phyloP scores from a whole-genome alignment of 2,329 filamentous ascomycete species.

The Microsporum canis region DNA sequence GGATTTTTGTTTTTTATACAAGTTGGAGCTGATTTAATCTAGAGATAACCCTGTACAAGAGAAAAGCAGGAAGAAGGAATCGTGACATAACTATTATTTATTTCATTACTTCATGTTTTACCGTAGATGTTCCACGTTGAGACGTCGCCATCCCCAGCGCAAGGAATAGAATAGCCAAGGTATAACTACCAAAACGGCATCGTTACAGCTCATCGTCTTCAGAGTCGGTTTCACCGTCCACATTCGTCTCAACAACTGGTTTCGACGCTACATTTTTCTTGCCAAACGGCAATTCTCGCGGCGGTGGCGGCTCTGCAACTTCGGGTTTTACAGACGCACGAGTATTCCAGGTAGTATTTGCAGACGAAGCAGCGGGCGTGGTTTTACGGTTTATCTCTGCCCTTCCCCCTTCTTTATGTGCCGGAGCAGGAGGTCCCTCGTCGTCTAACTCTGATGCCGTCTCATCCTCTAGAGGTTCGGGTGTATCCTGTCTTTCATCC shows the following conservation, averaged over 20 bases:
- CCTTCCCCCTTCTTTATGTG: background rate
- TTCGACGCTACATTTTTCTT: conserved; percentile 11
- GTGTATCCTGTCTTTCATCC: conserved; percentile 21
- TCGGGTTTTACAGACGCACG: background rate
- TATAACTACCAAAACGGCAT: background rate
- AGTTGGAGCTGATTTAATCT: background rate
- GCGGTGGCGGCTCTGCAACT: conserved; percentile 26
- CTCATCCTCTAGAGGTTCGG: conserved; percentile 26
- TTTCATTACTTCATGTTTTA: background rate
- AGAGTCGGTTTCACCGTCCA: conserved; percentile 22
- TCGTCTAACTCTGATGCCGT: conserved; percentile 24
- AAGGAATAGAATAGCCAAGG: background rate
- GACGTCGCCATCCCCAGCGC: background rate
- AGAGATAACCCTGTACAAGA: conserved; percentile 5
- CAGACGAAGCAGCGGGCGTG: background rate
- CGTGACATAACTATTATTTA: background rate
- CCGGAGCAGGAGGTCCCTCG: conserved; percentile 1
- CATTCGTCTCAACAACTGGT: conserved; percentile 8
- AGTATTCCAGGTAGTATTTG: background rate
- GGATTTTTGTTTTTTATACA: background rate
- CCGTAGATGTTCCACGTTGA: background rate
- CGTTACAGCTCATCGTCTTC: conserved; percentile 34
- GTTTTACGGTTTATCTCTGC: background rate
- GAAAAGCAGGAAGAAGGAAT: background rate
- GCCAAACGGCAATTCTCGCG: conserved; percentile 33